These are phyloP conservation scores for Cyclocybe aegerita DNA, from an alignment of 768 basidiomycete species.

Conservation along the genomic window DNA sequence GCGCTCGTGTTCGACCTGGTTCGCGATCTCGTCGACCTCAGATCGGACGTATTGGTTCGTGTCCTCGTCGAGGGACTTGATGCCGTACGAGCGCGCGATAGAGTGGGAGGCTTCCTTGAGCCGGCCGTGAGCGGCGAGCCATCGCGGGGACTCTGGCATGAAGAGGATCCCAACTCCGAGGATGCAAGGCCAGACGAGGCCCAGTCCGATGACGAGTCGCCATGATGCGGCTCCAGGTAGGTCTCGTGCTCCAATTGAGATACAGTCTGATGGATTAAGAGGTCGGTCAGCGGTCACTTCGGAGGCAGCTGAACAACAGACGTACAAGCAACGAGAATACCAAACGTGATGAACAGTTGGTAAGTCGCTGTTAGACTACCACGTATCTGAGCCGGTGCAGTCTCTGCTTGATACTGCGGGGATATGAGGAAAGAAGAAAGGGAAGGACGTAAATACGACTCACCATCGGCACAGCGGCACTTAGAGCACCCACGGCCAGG, in stretches of 20 bases:
- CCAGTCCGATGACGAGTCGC: conserved; percentile 62
- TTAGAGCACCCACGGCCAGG: conserved; percentile 66
- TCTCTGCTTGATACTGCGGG: conserved; percentile 64
- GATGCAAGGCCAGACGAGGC: conserved; percentile 61
- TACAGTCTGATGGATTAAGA: conserved; percentile 50
- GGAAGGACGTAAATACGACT: conserved; percentile 5
- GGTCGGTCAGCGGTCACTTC: background rate
- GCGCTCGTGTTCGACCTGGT: conserved; percentile 50
- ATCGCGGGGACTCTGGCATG: conserved; percentile 69
- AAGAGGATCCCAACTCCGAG: conserved; percentile 65
- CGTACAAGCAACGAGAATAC: conserved; percentile 65
- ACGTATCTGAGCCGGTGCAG: conserved; percentile 69
- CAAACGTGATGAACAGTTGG: conserved; percentile 68
- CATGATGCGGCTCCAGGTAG: conserved; percentile 50
- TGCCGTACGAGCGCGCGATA: conserved; percentile 49
- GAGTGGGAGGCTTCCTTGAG: conserved; percentile 48
- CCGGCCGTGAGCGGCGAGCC: conserved; percentile 53
- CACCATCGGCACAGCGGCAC: conserved; percentile 67
- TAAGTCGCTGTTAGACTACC: conserved; percentile 65
- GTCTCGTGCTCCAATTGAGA: conserved; percentile 65
- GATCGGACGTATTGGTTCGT: conserved; percentile 41
- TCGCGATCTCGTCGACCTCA: conserved; percentile 56
- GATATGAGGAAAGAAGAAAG: background rate
- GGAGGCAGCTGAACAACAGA: conserved; percentile 1
- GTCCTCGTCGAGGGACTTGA: conserved; percentile 36